A percentile compares a stretch with the other conserved stretches of the same genome.
Conservation (phyloP, 371 early-diverging fungal species). For the Lichtheimia ornata region DNA sequence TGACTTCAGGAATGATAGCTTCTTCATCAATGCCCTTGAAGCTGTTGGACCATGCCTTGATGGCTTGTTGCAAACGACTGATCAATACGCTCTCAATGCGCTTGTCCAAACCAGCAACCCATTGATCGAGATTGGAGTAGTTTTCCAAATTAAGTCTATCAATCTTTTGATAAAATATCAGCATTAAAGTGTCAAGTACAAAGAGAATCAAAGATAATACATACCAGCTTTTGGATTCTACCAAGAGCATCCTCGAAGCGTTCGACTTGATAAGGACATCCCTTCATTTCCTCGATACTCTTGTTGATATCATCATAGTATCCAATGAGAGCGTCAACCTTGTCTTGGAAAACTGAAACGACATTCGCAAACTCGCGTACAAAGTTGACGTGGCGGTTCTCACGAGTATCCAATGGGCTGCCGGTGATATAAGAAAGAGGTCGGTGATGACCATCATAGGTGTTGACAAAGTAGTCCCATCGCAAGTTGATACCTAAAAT, state of each 20-base stretch:
- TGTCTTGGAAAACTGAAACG: slow-evolving; percentile 94
- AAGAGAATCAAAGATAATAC: not conserved
- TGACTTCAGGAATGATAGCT: slow-evolving; percentile 39
- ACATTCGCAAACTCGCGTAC: slow-evolving; percentile 92
- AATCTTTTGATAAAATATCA: slow-evolving; percentile 41
- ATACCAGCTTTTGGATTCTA: slow-evolving; percentile 81
- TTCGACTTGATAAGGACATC: slow-evolving; percentile 74
- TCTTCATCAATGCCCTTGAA: slow-evolving; percentile 69
- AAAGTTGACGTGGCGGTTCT: slow-evolving; percentile 90
- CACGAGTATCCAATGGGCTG: slow-evolving; percentile 61
- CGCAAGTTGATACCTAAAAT: slow-evolving; percentile 65
- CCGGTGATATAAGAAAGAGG: slow-evolving; percentile 52
- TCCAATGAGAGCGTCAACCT: slow-evolving; percentile 81
- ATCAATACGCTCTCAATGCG: slow-evolving; percentile 83
- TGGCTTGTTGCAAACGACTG: slow-evolving; percentile 76
- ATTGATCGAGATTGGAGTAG: slow-evolving; percentile 90
- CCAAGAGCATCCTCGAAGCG: slow-evolving; percentile 72
- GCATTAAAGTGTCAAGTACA: slow-evolving; percentile 9
- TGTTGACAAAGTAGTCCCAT: slow-evolving; percentile 96
- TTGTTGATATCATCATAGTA: slow-evolving; percentile 82
- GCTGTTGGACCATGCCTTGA: slow-evolving; percentile 75
- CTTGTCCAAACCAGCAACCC: slow-evolving; percentile 84
- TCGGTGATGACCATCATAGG: slow-evolving; percentile 66
- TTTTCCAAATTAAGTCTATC: slow-evolving; percentile 93
- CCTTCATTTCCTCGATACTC: slow-evolving; percentile 80